Base-by-base conservation (phyloP, 352 stramenopile genomes). In the Peronospora destructor region DNA sequence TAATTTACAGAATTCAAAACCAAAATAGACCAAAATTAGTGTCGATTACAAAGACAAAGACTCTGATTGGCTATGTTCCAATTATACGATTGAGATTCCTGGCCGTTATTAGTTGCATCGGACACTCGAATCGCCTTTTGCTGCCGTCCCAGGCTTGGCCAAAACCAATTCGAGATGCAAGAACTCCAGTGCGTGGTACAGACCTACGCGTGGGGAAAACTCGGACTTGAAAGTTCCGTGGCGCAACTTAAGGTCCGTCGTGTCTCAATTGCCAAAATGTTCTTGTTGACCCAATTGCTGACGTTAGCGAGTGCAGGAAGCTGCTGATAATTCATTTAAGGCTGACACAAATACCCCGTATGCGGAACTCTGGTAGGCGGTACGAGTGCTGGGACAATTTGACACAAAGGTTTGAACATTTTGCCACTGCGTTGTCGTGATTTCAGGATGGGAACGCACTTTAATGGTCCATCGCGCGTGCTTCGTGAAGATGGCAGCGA, bases 391-490 rank as follows among this genome's bases (percentile, higher is more conserved):
- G 12, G 19, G 29, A 32, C 13, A 40, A 44, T 44, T 65, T 8
- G 45, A 32, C 53, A 14, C 2, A 35, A 7, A 14, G 14, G 33
- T 8, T 40, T 19, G 45, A 40, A 51, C 23, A 48, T 35, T 39
- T 40, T 56, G 23, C 4, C 48, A 40, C 30, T 45, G 34, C 4
- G 10, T 32, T 36, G 30, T 45, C 17, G 12, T 17, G 0, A 17
- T 33, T 21, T 46, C n/a, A 96, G 86, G 89, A 95, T 97, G 76
- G 90, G 90, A 35, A 98, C 93, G n/a, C 93, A 98, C 59, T 77
- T 85, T 6, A 97, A 93, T 55, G 93, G 91, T 6, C 91, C 91
- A 19, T 87, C 87, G 5, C 78, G 65, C 10, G 69, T 96, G n/a
- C 13, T 89, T 19, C 56, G 64, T 16, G 59, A 84, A 37, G 53